Evolutionary conservation across 2,329 filamentous ascomycete species (phyloP).

Genomic region (Chalaropsis thielavioides): DNA sequence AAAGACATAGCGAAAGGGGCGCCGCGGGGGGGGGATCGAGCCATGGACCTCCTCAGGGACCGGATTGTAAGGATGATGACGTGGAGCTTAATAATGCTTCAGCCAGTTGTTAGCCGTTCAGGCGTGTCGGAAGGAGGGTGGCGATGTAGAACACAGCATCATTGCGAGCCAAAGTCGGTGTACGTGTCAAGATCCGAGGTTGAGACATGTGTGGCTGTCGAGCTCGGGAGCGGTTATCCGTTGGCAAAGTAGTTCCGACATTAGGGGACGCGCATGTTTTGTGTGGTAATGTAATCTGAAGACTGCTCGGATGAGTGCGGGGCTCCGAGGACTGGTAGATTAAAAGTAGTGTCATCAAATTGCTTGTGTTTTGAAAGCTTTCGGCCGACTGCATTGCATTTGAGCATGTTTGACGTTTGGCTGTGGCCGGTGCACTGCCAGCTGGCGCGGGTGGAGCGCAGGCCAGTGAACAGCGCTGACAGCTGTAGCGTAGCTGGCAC

Average conservation of each 20-base stretch:
- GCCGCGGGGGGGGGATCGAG: no score
- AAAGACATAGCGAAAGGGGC: no score
- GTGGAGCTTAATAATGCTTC: no score
- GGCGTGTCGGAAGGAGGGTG: neutral
- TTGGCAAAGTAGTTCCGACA: neutral
- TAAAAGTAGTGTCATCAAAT: neutral
- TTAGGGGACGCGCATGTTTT: neutral
- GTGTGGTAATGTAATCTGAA: neutral
- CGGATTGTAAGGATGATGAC: no score
- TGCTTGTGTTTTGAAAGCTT: neutral
- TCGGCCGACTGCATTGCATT: neutral
- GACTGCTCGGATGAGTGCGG: no score
- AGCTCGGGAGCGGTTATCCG: neutral
- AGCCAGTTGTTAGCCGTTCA: no score
- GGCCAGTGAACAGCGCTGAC: neutral
- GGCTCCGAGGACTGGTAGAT: neutral
- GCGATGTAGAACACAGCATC: neutral
- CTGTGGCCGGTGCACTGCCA: neutral
- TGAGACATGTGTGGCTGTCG: neutral
- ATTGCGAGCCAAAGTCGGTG: neutral
- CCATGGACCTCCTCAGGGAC: no score
- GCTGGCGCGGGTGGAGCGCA: neutral
- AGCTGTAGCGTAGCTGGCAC: neutral
- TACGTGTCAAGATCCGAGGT: neutral
- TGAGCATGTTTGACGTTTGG: neutral